Base-by-base conservation (phyloP, 768 basidiomycete genomes). In the Termitomyces sp. region DNA sequence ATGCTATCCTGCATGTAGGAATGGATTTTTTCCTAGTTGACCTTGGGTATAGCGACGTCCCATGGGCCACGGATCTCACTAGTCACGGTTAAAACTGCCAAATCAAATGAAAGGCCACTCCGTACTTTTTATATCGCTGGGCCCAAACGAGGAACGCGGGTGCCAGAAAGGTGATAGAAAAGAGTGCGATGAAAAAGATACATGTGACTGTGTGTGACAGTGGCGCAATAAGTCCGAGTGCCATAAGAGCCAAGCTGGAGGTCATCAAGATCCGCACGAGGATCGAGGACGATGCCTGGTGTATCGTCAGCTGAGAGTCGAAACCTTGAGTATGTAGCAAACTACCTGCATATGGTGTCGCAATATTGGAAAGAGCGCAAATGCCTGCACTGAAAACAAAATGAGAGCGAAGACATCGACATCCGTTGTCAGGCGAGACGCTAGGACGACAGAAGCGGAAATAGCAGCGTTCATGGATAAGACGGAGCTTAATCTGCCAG, bases 381-480 rank as follows among this genome's bases (percentile, higher is more conserved):
- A 94, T 16, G 83, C 70, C 65, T 91, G 84, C 57, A 94, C 85
- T 55, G 92, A 85, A 72, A 92, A 90, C 55, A 94, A 76, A 65
- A 92, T 84, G 57, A 98, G 81, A 36, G 92, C 86, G 67, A 98
- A 98, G 24, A 97, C 96, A 26, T 90, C 84, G 47, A 89, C 70
- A 70, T 94, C 90, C 63, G 88, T 86, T 44, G 82, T 75, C 40
- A 98, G 77, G 62, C 96, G 88, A 41, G 94, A 97, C 33, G 94
- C 93, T 60, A 98, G 78, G 55, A 98, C 95, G 47, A 97, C 90
- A 33, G 91, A 92, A 18, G 92, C 91, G 44, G 92, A 94, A 58
- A 97, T 86, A 33, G 92, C 92, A 46, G 94, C 94, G 67, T 94
- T 93, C 79, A 89, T 91, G 44, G 90, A 92, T 56, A 94, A 69